Base-by-base conservation (phyloP, 176 grass and related monocot genomes). In the Oryza meyeriana region DNA sequence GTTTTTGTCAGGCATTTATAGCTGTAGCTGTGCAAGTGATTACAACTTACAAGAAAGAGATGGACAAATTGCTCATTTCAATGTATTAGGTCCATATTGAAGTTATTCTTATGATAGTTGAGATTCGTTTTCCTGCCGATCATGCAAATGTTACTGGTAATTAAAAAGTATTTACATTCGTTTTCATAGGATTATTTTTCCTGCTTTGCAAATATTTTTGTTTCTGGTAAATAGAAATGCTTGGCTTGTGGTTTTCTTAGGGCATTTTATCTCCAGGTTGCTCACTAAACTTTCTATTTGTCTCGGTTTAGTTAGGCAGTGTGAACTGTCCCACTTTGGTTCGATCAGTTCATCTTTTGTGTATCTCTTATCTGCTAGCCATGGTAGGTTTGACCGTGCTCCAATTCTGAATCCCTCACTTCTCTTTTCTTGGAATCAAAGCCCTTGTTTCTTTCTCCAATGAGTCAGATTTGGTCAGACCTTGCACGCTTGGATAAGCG, bases 361-460 rank as follows among this genome's bases (percentile, higher is more conserved):
- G n/a, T 35, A 13, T 28, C 64, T 22, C 50, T 47, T 65, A n/a
- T 18, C 26, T 33, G 36, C 66, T 13, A 40, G 25, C 14, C 55
- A 42, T 13, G 79, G 45, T 83, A 79, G 79, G 84, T 90, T 75
- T 79, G 88, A 90, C 79, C 57, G 28, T 82, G 28, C 35, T 64
- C 3, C 39, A 32, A 29, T 50, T 48, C 24, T 18, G 17, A 65
- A 24, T 33, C 64, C 4, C 4, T 75, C 45, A 2, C 61, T 27
- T 12, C 75, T 36, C 35, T 48, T 88, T 63, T 78, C 27, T 36
- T 45, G 33, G 30, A 71, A 78, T 31, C 12, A 20, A 20, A 78
- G 16, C 40, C 17, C 1, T 58, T 64, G 71, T 71, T 44, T 80
- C 55, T 81, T 57, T 77, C 25, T 50, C 26, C n/a, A 0, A 14